Evolutionary conservation across 192 early-diverging fungal genomes (phyloP), one percentile per base, ranked within the genome.

Genomic region (Diversispora eburnea): DNA sequence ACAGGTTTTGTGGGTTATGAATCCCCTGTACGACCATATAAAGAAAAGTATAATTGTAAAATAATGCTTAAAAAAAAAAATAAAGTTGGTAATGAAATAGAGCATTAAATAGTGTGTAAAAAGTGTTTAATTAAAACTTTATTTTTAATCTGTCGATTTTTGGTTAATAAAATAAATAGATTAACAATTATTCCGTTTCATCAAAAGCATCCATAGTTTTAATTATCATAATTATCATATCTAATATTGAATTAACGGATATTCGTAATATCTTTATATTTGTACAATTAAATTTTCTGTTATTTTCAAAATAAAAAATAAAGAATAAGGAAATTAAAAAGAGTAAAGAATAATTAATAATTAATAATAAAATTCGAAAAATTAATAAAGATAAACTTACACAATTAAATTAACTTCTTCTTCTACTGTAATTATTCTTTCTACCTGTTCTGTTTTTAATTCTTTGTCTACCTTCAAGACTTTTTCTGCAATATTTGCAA

Each of bases 241-340:
- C 84, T 47, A 86, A 76, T 51, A 86, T 83, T 3, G 83, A 78
- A n/a, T 82, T 84, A 10, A 79, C 77, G 13, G 84, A 77, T 13
- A 84, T 81, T 46, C 84, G 77, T 20, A 86, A 71, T 75, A 82
- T 81, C 33, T 77, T 78, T 8, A 77, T 55, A 15, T 72, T 77
- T 6, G 65, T 10, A 55, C 80, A 77, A 3, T 79, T 73, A 74
- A 83, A 83, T 22, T 70, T 25, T 45, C 84, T 85, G 55, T 46
- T 45, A 39, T 49, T 33, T 33, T 33, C 0, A 33, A 33, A 33
- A 33, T 33, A 33, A 33, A 33, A 2, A 33, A 33, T 33, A 33
- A 33, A 33, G 25, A 33, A 58, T 10, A 73, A 61, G 8, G 13
- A 42, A 20, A 41, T n/a, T n/a, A n/a, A n/a, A n/a, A n/a, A n/a